Percentiles rank a stretch among this genome's conserved stretches.
phyloP scores from a whole-genome alignment of 2,329 filamentous ascomycete genomes.

The Trichoderma endophyticum region DNA sequence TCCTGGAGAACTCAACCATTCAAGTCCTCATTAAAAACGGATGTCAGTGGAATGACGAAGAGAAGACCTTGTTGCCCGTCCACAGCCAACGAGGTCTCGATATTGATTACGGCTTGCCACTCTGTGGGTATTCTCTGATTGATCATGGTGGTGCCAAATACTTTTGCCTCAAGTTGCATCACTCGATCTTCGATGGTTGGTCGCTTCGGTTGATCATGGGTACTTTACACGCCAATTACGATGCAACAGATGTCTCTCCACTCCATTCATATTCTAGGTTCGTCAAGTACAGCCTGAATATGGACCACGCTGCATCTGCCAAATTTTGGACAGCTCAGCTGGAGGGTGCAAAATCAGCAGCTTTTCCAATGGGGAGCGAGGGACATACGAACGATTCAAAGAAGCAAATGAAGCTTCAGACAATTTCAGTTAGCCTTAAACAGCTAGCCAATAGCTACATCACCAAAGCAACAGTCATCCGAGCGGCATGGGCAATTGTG shows the following conservation, averaged over 20 bases:
- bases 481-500: slow-evolving; percentile 24
- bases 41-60: not conserved
- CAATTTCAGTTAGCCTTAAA: not conserved
- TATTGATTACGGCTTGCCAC: slow-evolving; percentile 16
- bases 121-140: slow-evolving; percentile 16
- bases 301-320: not conserved
- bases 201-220: not conserved
- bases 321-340: slow-evolving; percentile 8
- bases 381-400: not conserved
- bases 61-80: not conserved
- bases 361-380: slow-evolving; percentile 18
- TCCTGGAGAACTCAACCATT: not conserved
- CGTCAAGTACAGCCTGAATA: slow-evolving; percentile 2
- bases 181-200: slow-evolving; percentile 9
- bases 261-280: slow-evolving; percentile 1
- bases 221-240: not conserved
- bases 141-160: not conserved
- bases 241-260: slow-evolving; percentile 15
- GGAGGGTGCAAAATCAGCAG: not conserved
- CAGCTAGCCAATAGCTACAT: not conserved
- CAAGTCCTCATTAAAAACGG: slow-evolving; percentile 8
- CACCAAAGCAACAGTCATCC: slow-evolving; percentile 21
- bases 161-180: slow-evolving; percentile 1
- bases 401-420: not conserved
- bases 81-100: not conserved